Base-by-base conservation (phyloP, 371 early-diverging fungal species). In the Circinella minor region DNA sequence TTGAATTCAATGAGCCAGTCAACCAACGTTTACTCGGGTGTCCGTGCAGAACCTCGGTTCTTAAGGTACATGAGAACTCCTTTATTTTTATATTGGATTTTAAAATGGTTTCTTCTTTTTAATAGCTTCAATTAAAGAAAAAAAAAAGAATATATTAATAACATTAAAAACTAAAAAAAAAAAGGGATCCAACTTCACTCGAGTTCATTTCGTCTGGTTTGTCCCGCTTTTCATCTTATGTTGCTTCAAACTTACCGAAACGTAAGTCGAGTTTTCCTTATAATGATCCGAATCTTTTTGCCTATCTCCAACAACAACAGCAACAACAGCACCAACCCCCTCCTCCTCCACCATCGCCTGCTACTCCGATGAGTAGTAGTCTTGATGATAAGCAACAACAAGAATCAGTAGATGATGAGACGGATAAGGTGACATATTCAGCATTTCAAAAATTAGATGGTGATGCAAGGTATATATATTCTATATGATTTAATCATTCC, bases 161-260 rank as follows among this genome's bases (percentile, higher is more conserved):
- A 27, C 27, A 27, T 27, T 27, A 27, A 27, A 27, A 27, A 27
- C 27, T 27, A 27, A 27, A 27, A 27, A 27, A 27, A 15, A 65
- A 43, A 57, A 89, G 88, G 69, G 88, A 87, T 69, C 89, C 88
- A 17, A 87, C 89, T 38, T 83, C 88, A 18, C 71, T 89, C 36
- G 89, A 89, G 72, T 84, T 85, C 10, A 72, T 89, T 47, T 87
- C 88, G 11, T 85, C 86, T 15, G 87, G 84, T 43, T 70, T 87
- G 69, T 83, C 85, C 37, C 86, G 86, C 46, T 74, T 89, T 36
- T 88, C 89, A 15, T 82, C 85, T 27, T 87, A 88, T 57, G 89
- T 89, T 27, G 74, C 86, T 48, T 80, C 82, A 9, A 84, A 81
- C 61, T 38, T 84, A 36, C 79, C 76, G 14, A 80, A 85, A 74